Conservation (phyloP, 768 basidiomycete genomes). For the Rhodotorula taiwanensis region DNA sequence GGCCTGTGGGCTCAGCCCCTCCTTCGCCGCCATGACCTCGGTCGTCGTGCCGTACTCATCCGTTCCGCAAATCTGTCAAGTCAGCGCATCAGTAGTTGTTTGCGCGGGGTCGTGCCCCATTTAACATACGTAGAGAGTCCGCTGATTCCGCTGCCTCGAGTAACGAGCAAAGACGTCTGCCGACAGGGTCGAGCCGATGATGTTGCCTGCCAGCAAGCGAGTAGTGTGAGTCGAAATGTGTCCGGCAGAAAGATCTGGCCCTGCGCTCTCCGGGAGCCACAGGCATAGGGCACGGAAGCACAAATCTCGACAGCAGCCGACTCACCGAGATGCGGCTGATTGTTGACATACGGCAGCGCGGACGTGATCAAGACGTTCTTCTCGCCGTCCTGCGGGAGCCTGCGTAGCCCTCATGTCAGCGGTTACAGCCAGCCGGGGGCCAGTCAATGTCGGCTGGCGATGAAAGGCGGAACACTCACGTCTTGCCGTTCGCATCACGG, state of each 20-base stretch:
- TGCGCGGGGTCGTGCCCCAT: not conserved
- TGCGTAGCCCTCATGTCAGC: slow-evolving; percentile 37
- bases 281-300: too few species aligned
- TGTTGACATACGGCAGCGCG: slow-evolving; percentile 67
- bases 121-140: slow-evolving; percentile 63
- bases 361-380: slow-evolving; percentile 86
- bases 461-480: slow-evolving; percentile 10
- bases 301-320: too few species aligned
- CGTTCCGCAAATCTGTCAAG: slow-evolving; percentile 70
- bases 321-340: slow-evolving; percentile 38
- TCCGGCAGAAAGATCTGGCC: too few species aligned
- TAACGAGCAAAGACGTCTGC: slow-evolving; percentile 95
- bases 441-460: too few species aligned
- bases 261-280: too few species aligned
- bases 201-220: slow-evolving; percentile 55
- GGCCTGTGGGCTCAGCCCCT: slow-evolving; percentile 64
- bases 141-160: slow-evolving; percentile 68
- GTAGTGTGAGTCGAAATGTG: not conserved
- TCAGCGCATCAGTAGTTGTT: not conserved
- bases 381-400: slow-evolving; percentile 75
- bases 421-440: too few species aligned
- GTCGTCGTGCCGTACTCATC: slow-evolving; percentile 99
- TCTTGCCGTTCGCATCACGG: slow-evolving; percentile 29
- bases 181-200: slow-evolving; percentile 91
- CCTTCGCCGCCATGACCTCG: slow-evolving; percentile 91